Percentiles rank a stretch among this genome's conserved stretches.
Conservation (phyloP, 176 grass and related monocot genomes). For the Avena sativa region DNA sequence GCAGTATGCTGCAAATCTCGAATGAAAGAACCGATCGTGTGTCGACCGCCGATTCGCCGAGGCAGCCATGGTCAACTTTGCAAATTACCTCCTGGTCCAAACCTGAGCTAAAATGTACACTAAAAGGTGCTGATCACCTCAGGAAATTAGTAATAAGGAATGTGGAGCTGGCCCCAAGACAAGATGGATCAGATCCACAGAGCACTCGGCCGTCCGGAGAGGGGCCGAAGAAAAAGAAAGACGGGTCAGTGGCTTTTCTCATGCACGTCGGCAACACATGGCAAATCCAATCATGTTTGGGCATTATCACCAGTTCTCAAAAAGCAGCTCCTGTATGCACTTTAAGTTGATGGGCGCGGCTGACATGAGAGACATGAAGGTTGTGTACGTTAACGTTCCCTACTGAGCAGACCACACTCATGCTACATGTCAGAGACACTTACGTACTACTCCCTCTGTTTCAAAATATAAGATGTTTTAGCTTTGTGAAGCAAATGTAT, state of each 20-base stretch:
- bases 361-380: background rate
- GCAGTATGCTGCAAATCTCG: background rate
- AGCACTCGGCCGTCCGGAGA: background rate
- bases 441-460: no score
- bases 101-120: background rate
- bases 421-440: no score
- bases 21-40: slow-evolving; percentile 17
- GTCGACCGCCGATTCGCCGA: slow-evolving; percentile 12
- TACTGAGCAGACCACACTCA: no score
- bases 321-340: background rate
- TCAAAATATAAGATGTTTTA: no score
- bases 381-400: background rate
- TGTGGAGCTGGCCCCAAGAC: slow-evolving; percentile 36
- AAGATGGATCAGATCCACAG: slow-evolving; percentile 23
- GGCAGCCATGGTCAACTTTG: slow-evolving; percentile 25
- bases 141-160: slow-evolving; percentile 17
- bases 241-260: background rate
- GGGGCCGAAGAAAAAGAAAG: slow-evolving; percentile 9
- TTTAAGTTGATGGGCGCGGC: background rate
- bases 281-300: background rate
- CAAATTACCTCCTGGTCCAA: slow-evolving; percentile 1
- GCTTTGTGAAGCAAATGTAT: no score
- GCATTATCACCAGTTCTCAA: background rate
- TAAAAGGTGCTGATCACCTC: background rate
- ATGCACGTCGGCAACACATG: slow-evolving; percentile 7